phyloP scores from a whole-genome alignment of 192 early-diverging fungal species.

The Geranomyces variabilis region DNA sequence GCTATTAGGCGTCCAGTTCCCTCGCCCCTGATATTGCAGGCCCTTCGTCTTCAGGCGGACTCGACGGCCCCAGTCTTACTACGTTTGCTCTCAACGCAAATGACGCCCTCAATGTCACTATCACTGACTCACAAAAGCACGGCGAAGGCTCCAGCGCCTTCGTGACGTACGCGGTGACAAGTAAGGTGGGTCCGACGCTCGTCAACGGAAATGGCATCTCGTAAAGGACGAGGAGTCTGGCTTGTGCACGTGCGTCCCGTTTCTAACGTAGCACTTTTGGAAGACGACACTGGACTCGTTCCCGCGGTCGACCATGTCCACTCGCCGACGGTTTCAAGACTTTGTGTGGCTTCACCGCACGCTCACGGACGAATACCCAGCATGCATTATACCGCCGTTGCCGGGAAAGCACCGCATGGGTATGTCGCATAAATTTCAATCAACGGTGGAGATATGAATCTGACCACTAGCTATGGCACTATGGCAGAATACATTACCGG shows the following conservation, averaged over 20 bases:
- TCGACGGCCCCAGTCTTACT: constrained; percentile 17
- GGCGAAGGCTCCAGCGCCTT: constrained; percentile 83
- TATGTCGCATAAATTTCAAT: constrained; percentile 40
- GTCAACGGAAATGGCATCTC: too few species aligned
- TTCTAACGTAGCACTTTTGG: not conserved
- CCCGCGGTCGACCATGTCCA: constrained; percentile 54
- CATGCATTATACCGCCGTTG: constrained; percentile 83
- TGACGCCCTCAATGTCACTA: constrained; percentile 53
- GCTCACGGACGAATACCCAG: constrained; percentile 73
- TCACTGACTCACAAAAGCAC: constrained; percentile 85
- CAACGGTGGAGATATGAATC: not conserved
- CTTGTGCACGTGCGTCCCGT: not conserved
- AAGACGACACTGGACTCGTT: constrained; percentile 69
- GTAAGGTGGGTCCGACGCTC: constrained; percentile 51
- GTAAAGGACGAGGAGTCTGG: too few species aligned
- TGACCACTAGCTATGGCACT: not conserved
- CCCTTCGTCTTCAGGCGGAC: not conserved
- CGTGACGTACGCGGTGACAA: constrained; percentile 83
- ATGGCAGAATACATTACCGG: constrained; percentile 89
- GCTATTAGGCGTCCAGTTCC: constrained; percentile 10
- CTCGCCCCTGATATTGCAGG: not conserved
- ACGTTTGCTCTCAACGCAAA: constrained; percentile 29
- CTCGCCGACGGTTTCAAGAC: constrained; percentile 92
- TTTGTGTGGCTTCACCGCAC: constrained; percentile 87
- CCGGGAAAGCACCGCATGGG: constrained; percentile 91